These are phyloP conservation scores for Rubia occidens DNA, from an alignment of 305 asterid genomes.

Conservation along the genomic window DNA sequence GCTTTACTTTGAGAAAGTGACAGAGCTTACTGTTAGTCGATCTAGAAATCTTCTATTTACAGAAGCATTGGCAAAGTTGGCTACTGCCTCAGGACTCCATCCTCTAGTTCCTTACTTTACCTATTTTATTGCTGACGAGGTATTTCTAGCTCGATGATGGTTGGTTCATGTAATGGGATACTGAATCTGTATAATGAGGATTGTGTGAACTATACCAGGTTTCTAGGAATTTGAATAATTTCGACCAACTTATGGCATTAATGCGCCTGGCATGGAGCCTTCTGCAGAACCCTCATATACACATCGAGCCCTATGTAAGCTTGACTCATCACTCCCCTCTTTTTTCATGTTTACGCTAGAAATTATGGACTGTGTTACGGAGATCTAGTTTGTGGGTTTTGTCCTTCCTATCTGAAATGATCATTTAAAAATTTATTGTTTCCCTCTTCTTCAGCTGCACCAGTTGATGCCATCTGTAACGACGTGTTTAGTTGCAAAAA, in stretches of 20 bases:
- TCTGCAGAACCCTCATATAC: constrained; percentile 85
- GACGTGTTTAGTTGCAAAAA: constrained; percentile 92
- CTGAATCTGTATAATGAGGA: constrained; percentile 8
- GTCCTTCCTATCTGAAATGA: not conserved
- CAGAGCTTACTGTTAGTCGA: constrained; percentile 66
- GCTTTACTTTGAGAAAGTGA: constrained; percentile 93
- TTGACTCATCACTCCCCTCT: not conserved
- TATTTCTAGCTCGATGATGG: constrained; percentile 17
- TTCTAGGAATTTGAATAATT: constrained; percentile 64
- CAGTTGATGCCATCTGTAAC: constrained; percentile 94
- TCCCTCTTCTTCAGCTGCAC: constrained; percentile 52
- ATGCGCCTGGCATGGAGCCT: constrained; percentile 98
- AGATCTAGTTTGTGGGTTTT: not conserved
- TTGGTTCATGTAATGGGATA: constrained; percentile 13
- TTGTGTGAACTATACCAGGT: constrained; percentile 47
- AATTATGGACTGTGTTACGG: not conserved
- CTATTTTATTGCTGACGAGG: constrained; percentile 92
- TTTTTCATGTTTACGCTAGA: not conserved
- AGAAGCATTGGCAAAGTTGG: constrained; percentile 79
- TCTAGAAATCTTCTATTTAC: constrained; percentile 72
- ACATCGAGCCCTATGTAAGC: constrained; percentile 92
- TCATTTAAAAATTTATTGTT: not conserved
- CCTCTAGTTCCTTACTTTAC: constrained; percentile 96
- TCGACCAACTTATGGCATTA: constrained; percentile 67
- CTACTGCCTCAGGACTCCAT: constrained; percentile 96